Conservation (phyloP, 2,329 filamentous ascomycete species). For the Fusarium burgessii region DNA sequence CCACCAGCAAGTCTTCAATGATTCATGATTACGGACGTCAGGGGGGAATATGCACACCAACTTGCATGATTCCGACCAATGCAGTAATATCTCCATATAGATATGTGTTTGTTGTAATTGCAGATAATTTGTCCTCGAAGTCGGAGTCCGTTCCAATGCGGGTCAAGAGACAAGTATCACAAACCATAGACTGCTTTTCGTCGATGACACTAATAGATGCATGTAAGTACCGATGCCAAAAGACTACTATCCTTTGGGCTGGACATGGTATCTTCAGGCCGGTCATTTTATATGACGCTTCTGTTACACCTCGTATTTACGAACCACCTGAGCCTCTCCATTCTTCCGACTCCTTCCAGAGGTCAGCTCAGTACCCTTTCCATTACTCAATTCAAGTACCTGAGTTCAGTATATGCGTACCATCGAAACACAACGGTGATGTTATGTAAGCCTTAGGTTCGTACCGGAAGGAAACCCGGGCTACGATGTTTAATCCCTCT, state of each 20-base stretch:
- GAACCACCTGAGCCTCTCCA: neutral
- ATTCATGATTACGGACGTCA: neutral
- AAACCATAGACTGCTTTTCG: neutral
- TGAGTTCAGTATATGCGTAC: neutral
- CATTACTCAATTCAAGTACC: neutral
- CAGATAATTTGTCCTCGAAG: too few species aligned
- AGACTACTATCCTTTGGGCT: too few species aligned
- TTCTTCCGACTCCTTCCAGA: neutral
- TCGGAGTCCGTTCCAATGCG: too few species aligned
- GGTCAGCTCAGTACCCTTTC: neutral
- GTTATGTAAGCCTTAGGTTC: neutral
- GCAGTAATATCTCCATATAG: too few species aligned
- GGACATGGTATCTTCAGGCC: too few species aligned
- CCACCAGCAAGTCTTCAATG: neutral
- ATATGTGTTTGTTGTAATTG: neutral
- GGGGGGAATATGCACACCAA: accelerated
- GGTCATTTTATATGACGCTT: neutral
- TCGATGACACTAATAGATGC: neutral
- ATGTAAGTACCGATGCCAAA: neutral
- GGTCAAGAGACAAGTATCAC: too few species aligned
- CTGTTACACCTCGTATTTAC: neutral
- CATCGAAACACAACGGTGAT: neutral
- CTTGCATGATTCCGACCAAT: neutral
- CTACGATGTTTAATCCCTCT: too few species aligned
- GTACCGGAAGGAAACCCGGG: neutral